Percentiles rank a stretch among this genome's conserved stretches.
Conservation (phyloP, 441 rosid genomes). For the Pelargonium cotyledonis region DNA sequence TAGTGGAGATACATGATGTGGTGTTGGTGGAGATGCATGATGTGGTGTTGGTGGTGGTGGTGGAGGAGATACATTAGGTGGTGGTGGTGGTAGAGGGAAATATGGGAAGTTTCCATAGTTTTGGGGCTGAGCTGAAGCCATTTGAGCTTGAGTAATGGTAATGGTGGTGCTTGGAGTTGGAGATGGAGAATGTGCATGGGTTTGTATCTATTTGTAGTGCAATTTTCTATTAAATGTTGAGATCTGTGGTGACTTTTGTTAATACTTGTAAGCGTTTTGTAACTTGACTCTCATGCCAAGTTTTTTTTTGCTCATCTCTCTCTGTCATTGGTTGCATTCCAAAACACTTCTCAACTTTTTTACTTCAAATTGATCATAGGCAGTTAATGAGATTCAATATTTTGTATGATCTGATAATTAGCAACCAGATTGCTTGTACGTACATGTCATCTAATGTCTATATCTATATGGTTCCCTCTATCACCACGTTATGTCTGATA, state of each 20-base stretch:
- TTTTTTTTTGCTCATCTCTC: conserved; percentile 17
- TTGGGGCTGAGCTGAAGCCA: conserved; percentile 28
- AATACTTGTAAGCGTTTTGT: conserved; percentile 42
- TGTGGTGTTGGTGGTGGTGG: conserved; percentile 9
- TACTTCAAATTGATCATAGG: neutral
- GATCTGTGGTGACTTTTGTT: neutral
- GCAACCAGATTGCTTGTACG: too few relatives aligned
- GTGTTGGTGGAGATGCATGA: too few relatives aligned
- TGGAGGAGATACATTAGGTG: conserved; percentile 24
- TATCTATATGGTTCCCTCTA: too few relatives aligned
- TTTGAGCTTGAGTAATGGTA: conserved; percentile 20
- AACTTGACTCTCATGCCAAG: conserved; percentile 50
- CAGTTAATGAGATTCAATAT: too few relatives aligned
- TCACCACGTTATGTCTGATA: too few relatives aligned
- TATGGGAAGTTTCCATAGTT: conserved; percentile 30
- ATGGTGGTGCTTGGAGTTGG: conserved; percentile 16
- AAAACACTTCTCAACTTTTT: conserved; percentile 29
- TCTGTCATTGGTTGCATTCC: conserved; percentile 37
- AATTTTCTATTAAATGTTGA: too few relatives aligned
- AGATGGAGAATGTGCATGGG: conserved; percentile 13
- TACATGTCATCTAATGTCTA: too few relatives aligned
- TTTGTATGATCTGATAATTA: too few relatives aligned
- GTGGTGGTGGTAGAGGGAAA: conserved; percentile 41
- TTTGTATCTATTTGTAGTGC: conserved; percentile 32
- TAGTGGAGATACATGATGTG: too few relatives aligned